Evolutionary conservation across 2,329 filamentous ascomycete species (phyloP).

Genomic region (Arachnopeziza araneosa): DNA sequence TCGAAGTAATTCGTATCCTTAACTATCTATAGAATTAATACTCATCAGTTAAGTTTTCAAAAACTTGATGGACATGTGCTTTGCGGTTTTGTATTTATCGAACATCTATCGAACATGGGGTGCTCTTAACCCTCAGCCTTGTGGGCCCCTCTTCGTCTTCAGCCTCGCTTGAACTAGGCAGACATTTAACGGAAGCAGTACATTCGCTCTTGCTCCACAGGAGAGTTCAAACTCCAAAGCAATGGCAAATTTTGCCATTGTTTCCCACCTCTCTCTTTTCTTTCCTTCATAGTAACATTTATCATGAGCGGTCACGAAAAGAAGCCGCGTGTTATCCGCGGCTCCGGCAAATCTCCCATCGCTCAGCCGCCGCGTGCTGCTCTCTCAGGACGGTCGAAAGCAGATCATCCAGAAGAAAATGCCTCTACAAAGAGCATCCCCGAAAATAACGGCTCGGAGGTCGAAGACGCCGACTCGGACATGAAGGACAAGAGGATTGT

Average conservation of each 20-base stretch:
- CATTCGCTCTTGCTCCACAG: not conserved
- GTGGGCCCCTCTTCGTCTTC: not conserved
- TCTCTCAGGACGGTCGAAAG: slow-evolving; percentile 8
- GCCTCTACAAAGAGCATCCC: slow-evolving; percentile 14
- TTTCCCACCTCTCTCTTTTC: not conserved
- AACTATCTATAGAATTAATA: too few species aligned
- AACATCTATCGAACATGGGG: too few species aligned
- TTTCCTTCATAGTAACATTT: not conserved
- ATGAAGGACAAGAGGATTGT: not conserved
- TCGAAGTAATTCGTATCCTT: too few species aligned
- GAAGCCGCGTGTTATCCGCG: slow-evolving; percentile 1
- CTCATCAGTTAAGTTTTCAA: too few species aligned
- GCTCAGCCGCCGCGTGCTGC: slow-evolving; percentile 22
- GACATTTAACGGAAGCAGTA: not conserved
- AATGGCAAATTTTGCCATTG: not conserved
- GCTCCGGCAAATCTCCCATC: slow-evolving; percentile 17
- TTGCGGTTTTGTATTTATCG: too few species aligned
- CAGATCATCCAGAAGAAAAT: slow-evolving; percentile 14
- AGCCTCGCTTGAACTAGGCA: not conserved
- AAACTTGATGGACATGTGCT: too few species aligned
- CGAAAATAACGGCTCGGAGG: slow-evolving; percentile 8
- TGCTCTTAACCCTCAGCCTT: too few species aligned
- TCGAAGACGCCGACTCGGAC: not conserved
- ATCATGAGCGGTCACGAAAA: slow-evolving; percentile 19
- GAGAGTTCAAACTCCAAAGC: not conserved